Evolutionary conservation across 306 rosid genomes (phyloP).

Genomic region (Dryas alaskensis): DNA sequence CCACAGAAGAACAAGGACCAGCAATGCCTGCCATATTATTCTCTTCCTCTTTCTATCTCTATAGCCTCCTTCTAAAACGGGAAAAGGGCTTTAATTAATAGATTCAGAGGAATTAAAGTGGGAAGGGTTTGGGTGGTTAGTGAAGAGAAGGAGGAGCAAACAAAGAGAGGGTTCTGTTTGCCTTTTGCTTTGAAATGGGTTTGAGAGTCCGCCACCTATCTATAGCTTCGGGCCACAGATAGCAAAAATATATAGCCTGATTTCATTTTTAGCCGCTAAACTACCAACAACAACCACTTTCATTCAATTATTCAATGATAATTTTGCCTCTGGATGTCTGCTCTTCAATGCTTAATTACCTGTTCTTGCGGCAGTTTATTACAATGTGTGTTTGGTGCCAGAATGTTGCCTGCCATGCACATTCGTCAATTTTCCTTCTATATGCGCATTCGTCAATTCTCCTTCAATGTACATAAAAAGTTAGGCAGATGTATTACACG

Average conservation of each 20-base stretch:
- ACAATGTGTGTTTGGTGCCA: background rate
- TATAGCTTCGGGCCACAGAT: constrained; percentile 35
- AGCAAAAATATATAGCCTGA: constrained; percentile 9
- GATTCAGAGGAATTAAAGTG: constrained; percentile 18
- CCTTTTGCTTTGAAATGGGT: constrained; percentile 9
- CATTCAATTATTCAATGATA: constrained; percentile 17
- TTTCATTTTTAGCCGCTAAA: constrained; percentile 33
- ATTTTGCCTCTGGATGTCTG: constrained; percentile 18
- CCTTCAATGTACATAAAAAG: background rate
- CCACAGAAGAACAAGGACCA: constrained; percentile 41
- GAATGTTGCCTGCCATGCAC: background rate
- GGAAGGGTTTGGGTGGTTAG: constrained; percentile 26
- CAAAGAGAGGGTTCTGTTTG: constrained; percentile 30
- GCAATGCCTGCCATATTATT: constrained; percentile 37
- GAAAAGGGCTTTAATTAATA: background rate
- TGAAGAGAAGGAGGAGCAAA: constrained; percentile 21
- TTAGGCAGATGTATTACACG: no score
- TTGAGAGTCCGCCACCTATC: constrained; percentile 37
- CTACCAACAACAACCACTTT: constrained; percentile 32
- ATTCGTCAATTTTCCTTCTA: background rate
- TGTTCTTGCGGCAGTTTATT: constrained; percentile 11
- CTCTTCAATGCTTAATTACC: background rate
- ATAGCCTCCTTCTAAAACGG: background rate
- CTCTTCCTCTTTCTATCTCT: background rate
- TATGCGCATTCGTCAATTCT: background rate